Evolutionary conservation across 2,329 filamentous ascomycete genomes (phyloP), one percentile per base, ranked within the genome.

Genomic region (Dothistroma pini): DNA sequence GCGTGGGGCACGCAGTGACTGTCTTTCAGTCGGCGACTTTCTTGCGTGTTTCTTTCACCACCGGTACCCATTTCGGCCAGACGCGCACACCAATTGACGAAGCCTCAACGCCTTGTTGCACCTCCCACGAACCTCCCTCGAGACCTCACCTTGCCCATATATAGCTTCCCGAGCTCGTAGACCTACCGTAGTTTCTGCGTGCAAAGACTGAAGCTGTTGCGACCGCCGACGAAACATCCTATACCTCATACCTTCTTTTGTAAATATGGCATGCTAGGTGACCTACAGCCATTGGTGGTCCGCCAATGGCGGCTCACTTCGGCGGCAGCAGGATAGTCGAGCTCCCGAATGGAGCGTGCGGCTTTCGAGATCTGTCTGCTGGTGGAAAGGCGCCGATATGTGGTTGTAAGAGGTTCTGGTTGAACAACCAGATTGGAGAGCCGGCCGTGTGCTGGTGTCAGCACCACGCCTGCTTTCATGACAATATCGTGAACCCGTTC

Each of bases 381-480:
- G 79, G 80, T 47, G 69, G 71, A n/a, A 71, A 70, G 63, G 76
- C 77, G 14, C 75, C 77, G 35, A 72, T 66, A 32, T 85, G 83
- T 72, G 81, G 81, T 50, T 85, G 83, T 71, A 75, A 76, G 60
- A 77, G 81, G 56, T 85, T 84, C 67, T 84, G 81, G 79, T 69
- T 71, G 63, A 70, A 74, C 59, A 62, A 58, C 57, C 68, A 68
- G 29, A 54, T 57, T 12, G 54, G 59, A 12, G 66, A 77, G 41
- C 68, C 70, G 64, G 73, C 78, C 2, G 78, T 70, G 73, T 85
- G 83, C 71, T 78, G 81, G 58, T 85, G 83, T 66, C 80, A 80
- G 47, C 83, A 85, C 70, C 83, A 85, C 76, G 81, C 82, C 7
- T 84, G 83, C 71, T 84, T 80, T 69, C 83, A 85, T 72, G 68